Conservation (phyloP, 2,329 filamentous ascomycete species). For the Hymenotorrendiella dingleyae region DNA sequence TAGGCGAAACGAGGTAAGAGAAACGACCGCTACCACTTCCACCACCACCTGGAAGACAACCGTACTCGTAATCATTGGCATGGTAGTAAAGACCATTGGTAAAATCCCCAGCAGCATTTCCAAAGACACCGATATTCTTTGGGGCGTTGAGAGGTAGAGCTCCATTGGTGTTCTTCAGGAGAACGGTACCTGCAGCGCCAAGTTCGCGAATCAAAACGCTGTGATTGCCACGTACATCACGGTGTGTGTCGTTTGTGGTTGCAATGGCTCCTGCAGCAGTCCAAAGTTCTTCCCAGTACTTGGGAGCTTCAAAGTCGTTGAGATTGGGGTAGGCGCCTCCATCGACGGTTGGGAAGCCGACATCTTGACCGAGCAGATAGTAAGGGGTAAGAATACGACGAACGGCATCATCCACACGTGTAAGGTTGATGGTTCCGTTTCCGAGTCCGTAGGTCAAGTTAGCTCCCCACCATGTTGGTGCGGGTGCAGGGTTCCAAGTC, state of each 20-base stretch:
- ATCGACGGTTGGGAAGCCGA: conserved; percentile 34
- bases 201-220: conserved; percentile 54
- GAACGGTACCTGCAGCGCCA: neutral
- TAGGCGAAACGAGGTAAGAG: neutral
- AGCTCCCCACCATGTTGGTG: neutral
- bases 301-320: no score
- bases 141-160: conserved; percentile 37
- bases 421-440: conserved; percentile 51
- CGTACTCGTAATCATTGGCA: conserved; percentile 1
- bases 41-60: no score
- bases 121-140: neutral
- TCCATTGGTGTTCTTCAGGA: conserved; percentile 31
- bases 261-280: conserved; percentile 13
- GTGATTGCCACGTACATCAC: conserved; percentile 46
- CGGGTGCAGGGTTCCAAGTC: neutral
- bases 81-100: conserved; percentile 1
- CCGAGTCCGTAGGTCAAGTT: neutral
- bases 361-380: conserved; percentile 48
- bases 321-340: conserved; percentile 3
- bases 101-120: conserved; percentile 41
- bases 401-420: conserved; percentile 57
- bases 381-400: conserved; percentile 56
- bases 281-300: no score
- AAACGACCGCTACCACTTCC: neutral
- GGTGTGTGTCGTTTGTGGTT: neutral